Evolutionary conservation across 306 rosid genomes (phyloP), one percentile per base, ranked within the genome.

Genomic region (Cucumis melo): DNA sequence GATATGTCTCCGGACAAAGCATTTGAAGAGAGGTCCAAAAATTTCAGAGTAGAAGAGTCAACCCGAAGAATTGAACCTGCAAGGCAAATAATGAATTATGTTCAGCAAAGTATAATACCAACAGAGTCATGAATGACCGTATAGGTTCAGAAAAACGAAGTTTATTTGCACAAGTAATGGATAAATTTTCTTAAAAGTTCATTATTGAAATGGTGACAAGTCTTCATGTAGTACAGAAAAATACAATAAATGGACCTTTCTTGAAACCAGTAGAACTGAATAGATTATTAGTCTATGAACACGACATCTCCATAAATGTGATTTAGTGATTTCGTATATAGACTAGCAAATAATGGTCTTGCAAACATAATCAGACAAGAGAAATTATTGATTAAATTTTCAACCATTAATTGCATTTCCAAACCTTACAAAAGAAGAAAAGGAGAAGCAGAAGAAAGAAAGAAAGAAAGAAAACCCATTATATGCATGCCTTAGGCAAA

Each of bases 1-100:
- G 96, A 90, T 54, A 91, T 77, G 78, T 90, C 89, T 73, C 97
- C 97, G 10, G 96, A 91, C 81, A 93, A 84, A 81, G 84, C 76
- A 85, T 93, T 94, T 8, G 89, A 82, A 15, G 98, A 94, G 78
- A 94, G 90, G 83, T 94, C 87, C 90, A 94, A 80, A 73, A 61
- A 42, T 41, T 73, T 75, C 88, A 94, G 78, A 74, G 87, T 87
- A 75, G 94, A 83, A 20, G 97, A 94, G 86, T 89, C 89, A 76
- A 90, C 80, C 70, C 83, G 85, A 79, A 78, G 84, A 66, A 91
- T 76, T 65, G 95, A 88, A 64, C 98, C 98, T 94, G 97, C 71
- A 81, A 74, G 53, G 10, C 4, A 15, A 72, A 72, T 48, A 29
- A 72, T 51, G 24, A 48, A 24, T 72, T 21, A 10, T 10, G 46